phyloP scores from a whole-genome alignment of 208 protist genomes.

The Naegleria gruberi region DNA sequence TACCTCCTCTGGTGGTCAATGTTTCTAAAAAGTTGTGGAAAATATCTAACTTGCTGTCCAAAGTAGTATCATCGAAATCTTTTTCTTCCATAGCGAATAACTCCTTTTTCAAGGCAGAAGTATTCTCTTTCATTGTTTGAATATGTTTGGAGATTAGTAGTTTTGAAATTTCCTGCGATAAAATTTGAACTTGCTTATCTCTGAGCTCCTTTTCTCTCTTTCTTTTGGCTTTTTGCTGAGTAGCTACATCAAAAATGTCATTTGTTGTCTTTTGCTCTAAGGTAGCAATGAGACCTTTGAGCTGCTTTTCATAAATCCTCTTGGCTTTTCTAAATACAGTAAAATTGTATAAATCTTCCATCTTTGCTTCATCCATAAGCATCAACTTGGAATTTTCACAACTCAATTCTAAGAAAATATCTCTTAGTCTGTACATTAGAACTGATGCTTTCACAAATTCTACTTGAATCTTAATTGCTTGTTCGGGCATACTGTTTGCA shows the following conservation, averaged over 20 bases:
- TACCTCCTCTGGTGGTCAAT: not conserved
- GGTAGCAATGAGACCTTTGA: not conserved
- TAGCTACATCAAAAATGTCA: not conserved
- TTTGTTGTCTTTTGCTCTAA: not conserved
- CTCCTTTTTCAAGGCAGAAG: not conserved
- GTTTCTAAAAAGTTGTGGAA: not conserved
- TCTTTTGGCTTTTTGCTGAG: not conserved
- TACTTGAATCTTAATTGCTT: not conserved
- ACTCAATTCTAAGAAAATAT: not conserved
- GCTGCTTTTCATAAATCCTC: not conserved
- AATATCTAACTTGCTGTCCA: not conserved
- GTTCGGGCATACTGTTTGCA: conserved; percentile 16
- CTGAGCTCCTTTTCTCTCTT: conserved; percentile 8
- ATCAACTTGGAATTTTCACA: not conserved
- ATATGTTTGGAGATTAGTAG: not conserved
- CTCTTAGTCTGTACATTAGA: not conserved
- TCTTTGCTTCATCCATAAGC: not conserved
- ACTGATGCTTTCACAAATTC: not conserved
- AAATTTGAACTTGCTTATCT: not conserved
- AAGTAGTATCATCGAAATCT: not conserved
- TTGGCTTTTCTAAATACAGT: not conserved
- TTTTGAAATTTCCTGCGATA: not conserved
- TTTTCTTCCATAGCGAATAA: not conserved
- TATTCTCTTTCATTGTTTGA: not conserved
- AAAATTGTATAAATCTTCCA: not conserved